Evolutionary conservation across 2,329 filamentous ascomycete genomes (phyloP), one percentile per base, ranked within the genome.

Genomic region (Ceratocystis variospora): DNA sequence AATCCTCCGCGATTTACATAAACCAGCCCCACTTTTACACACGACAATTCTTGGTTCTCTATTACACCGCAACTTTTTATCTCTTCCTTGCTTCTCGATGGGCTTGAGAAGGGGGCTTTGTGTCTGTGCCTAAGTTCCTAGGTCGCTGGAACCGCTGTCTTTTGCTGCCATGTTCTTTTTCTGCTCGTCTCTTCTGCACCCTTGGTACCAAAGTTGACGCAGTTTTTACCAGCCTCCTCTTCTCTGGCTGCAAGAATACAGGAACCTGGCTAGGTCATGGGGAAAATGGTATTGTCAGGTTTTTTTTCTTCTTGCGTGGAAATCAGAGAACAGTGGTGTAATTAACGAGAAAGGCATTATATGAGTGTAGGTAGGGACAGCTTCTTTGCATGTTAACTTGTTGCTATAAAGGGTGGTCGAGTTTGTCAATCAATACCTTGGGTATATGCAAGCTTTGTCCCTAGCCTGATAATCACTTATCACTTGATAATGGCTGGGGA

Each of bases 11-110:
- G 61, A 37, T 48, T 10, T n/a, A 28, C 25, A 63, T 5, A 19
- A 28, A 31, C 46, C 37, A 2, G 44, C 61, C 61, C 61, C 61
- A 46, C 46, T 63, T 63, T 63, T 63, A 46, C 2, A 31, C n/a
- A 63, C 25, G 22, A 48, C 61, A 12, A 33, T 33, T 45, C 28
- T 33, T 64, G 31, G 17, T 50, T 50, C 22, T 61, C 8, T 37
- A 7, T 61, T 19, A 59, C 55, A 59, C 55, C 55, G 53, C 44
- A 46, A 53, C 33, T 62, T 31, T 48, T 28, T 12, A 4, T 31
- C 55, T 63, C n/a, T 57, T 17, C 22, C 33, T 61, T 57, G 25
- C 33, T 17, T 45, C 6, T 46, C n/a, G 25, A 57, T 57, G 53
- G 28, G 12, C 48, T 19, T 12, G 12, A 12, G 6, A 25, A 37